Base-by-base conservation (phyloP, 1,284 basidiomycete species). In the Neolentinus lepideus region DNA sequence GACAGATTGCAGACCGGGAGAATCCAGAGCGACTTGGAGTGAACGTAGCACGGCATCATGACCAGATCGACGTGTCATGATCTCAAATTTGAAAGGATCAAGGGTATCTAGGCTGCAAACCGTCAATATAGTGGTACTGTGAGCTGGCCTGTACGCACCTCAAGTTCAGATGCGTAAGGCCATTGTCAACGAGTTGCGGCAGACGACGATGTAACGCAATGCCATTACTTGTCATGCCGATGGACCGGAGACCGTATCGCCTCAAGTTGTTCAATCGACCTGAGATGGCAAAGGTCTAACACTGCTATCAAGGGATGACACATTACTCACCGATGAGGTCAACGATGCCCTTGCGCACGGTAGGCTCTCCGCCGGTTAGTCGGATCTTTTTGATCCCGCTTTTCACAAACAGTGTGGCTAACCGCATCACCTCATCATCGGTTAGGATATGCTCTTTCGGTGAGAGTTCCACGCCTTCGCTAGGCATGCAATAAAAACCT, bases 401-500 rank as follows among this genome's bases (percentile, higher is more conserved):
- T 66, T 80, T 79, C 2, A 95, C 90, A 60, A 95, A 95, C 24
- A 94, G 70, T 25, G 76, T 71, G 1, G 91, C 88, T 0, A 94
- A 75, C 54, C 86, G 83, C 45, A 90, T 67, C 25, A 94, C 71
- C 66, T 94, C 92, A 53, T 85, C 78, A 58, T 92, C 83, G 1
- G 88, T 84, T 33, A 94, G 76, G 57, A 93, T 78, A 57, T 88
- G 77, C 9, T 74, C 73, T 35, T 75, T 73, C 1, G 90, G 91
- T 9, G 90, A 88, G 21, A 94, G 75, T 52, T 87, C 80, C 0
- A 92, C 74, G 33, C 92, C 92, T 63, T 90, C 84, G 56, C 78
- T 82, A 1, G 92, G 92, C 92, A 94, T 95, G 65, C 92, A 95
- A 66, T 94, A 94, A 64, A 91, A 90, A 63, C 90, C 90, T 91